Evolutionary conservation across 495 filamentous ascomycete genomes (phyloP).

Genomic region (Trypethelium eluteriae): DNA sequence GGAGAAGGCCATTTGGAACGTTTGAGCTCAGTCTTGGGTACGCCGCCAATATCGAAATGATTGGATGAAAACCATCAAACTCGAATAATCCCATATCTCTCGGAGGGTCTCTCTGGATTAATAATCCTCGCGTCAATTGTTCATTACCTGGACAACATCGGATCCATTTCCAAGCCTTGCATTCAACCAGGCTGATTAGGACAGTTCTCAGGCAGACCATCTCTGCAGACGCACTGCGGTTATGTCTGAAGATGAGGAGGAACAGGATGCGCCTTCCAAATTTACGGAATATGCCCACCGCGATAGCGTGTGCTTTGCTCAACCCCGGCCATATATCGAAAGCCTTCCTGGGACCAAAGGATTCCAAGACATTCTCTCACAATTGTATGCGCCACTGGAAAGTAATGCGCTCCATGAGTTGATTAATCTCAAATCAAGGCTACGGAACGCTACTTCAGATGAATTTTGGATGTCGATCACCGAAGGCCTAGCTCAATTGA

Average conservation of each 20-base stretch:
- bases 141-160: neutral
- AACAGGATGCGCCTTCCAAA: neutral
- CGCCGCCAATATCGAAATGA: too few relatives aligned
- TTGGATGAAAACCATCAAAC: too few relatives aligned
- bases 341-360: conserved; percentile 44
- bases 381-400: conserved; percentile 48
- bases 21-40: too few relatives aligned
- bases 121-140: neutral
- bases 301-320: conserved; percentile 24
- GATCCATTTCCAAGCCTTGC: neutral
- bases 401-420: conserved; percentile 56
- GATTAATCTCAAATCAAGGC: conserved; percentile 52
- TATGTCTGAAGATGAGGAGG: conserved; percentile 11
- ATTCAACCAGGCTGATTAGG: neutral
- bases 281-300: neutral
- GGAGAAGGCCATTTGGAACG: neutral
- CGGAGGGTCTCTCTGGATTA: neutral
- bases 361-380: conserved; percentile 40
- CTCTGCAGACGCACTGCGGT: neutral
- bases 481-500: conserved; percentile 57
- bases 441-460: conserved; percentile 49
- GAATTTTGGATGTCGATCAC: conserved; percentile 62
- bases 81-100: neutral
- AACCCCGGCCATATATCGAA: conserved; percentile 26
- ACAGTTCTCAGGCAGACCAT: neutral